These are phyloP conservation scores for Neonectria coccinea DNA, from an alignment of 2,329 filamentous ascomycete genomes.

Conservation along the genomic window DNA sequence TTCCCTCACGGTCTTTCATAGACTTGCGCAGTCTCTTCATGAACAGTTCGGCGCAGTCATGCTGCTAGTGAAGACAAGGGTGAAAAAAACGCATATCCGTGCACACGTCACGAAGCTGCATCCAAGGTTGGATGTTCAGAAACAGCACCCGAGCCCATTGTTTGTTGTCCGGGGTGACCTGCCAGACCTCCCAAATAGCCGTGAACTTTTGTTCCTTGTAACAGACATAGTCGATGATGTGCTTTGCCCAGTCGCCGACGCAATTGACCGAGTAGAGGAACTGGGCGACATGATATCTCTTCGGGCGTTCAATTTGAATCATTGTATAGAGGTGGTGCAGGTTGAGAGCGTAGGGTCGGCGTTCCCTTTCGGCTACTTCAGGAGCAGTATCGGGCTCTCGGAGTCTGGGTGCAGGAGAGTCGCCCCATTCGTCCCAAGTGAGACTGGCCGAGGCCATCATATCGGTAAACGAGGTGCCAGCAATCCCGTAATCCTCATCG, in stretches of 20 bases:
- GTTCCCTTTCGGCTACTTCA: constrained; percentile 8
- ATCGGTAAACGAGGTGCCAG: neutral
- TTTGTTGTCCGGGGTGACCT: constrained; percentile 1
- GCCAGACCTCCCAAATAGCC: constrained; percentile 17
- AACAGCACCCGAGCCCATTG: constrained; percentile 1
- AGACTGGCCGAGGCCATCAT: neutral
- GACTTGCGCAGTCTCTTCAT: neutral
- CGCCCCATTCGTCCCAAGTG: neutral
- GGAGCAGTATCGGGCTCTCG: neutral
- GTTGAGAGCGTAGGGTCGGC: constrained; percentile 11
- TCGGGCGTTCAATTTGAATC: neutral
- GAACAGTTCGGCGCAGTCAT: neutral
- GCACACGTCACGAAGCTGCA: neutral
- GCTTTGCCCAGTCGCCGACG: constrained; percentile 7
- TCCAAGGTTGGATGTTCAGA: constrained; percentile 1
- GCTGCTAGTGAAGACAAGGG: constrained; percentile 6
- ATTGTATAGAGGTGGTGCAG: constrained; percentile 10
- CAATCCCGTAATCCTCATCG: neutral
- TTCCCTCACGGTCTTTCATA: neutral
- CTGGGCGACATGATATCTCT: neutral
- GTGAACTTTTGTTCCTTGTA: constrained; percentile 3
- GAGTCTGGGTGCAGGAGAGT: neutral
- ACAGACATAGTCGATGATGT: constrained; percentile 1
- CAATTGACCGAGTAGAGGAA: constrained; percentile 8
- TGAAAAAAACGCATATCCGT: neutral